A percentile compares a stretch with the other conserved stretches of the same genome.
Conservation (phyloP, 257 asterid species). For the Scutellaria barbata region DNA sequence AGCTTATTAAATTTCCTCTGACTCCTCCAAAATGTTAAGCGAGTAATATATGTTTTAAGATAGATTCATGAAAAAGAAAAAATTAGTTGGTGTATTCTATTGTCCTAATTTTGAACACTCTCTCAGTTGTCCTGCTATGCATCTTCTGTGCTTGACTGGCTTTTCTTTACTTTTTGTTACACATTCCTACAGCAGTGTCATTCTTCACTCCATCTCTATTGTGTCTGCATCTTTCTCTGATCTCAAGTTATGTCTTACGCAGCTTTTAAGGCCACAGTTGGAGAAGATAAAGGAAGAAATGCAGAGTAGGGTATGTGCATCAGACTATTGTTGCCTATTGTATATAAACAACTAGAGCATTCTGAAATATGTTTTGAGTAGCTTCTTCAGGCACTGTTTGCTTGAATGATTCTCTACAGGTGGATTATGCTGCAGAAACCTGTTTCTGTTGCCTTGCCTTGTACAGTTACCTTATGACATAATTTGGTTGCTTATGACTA, state of each 20-base stretch:
- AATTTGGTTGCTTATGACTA: slow-evolving; percentile 19
- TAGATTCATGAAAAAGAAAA: not conserved
- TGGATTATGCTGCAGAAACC: slow-evolving; percentile 29
- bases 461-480: slow-evolving; percentile 1
- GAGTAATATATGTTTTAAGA: not conserved
- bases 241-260: slow-evolving; percentile 40
- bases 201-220: not conserved
- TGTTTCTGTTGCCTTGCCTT: slow-evolving; percentile 13
- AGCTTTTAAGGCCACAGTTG: slow-evolving; percentile 78
- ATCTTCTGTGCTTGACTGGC: not conserved
- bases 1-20: not conserved
- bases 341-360: slow-evolving; percentile 4
- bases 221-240: slow-evolving; percentile 23
- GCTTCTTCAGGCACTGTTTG: not conserved
- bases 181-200: not conserved
- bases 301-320: slow-evolving; percentile 59
- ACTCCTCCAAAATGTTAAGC: not conserved
- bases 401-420: slow-evolving; percentile 14
- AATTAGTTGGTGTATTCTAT: not conserved
- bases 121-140: not conserved
- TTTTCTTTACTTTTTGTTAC: not conserved
- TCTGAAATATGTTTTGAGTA: not conserved
- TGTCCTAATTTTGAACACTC: not conserved
- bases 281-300: slow-evolving; percentile 79
- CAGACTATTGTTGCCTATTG: slow-evolving; percentile 32